Evolutionary conservation across 2,329 filamentous ascomycete species (phyloP).

Genomic region (Colletotrichum lini): DNA sequence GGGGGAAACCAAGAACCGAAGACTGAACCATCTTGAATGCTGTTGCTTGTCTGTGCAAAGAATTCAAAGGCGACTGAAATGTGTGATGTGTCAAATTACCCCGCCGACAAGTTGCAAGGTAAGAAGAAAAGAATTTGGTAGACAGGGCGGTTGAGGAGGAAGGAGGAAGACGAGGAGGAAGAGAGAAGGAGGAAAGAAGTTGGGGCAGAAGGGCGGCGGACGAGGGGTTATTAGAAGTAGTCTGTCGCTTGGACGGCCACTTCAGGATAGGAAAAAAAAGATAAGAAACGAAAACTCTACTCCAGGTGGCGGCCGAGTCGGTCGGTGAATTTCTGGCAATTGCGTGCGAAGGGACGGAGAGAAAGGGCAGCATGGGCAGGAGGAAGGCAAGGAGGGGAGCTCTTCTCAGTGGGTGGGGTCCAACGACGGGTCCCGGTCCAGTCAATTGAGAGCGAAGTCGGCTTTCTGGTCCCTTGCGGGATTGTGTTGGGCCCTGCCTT

Average conservation of each 20-base stretch:
- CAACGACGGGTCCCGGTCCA: slow-evolving; percentile 27
- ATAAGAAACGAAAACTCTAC: slow-evolving; percentile 33
- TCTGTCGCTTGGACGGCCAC: slow-evolving; percentile 21
- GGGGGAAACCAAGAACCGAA: slow-evolving; percentile 96
- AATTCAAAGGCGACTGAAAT: slow-evolving; percentile 32
- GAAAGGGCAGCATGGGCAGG: slow-evolving; percentile 3
- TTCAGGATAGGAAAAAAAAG: background rate
- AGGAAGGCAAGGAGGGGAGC: slow-evolving; percentile 8
- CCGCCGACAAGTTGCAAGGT: slow-evolving; percentile 37
- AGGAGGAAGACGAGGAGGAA: slow-evolving; percentile 10
- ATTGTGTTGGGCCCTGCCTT: too few relatives aligned
- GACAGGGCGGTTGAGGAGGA: slow-evolving; percentile 31
- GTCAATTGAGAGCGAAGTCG: slow-evolving; percentile 39
- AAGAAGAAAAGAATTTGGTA: slow-evolving; percentile 24
- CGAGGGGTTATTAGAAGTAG: slow-evolving; percentile 39
- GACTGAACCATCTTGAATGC: slow-evolving; percentile 72
- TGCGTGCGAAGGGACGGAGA: slow-evolving; percentile 36
- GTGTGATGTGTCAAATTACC: slow-evolving; percentile 26
- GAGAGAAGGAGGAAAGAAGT: slow-evolving; percentile 2
- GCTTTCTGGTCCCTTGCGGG: slow-evolving; percentile 10
- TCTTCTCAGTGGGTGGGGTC: slow-evolving; percentile 31
- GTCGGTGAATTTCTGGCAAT: slow-evolving; percentile 36
- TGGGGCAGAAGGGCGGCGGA: slow-evolving; percentile 18
- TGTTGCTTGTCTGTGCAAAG: slow-evolving; percentile 47
- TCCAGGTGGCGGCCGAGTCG: slow-evolving; percentile 32